A percentile compares a stretch with the other conserved stretches of the same genome.
phyloP scores from a whole-genome alignment of 176 grass and related monocot species.

The Saccharum officinarum region DNA sequence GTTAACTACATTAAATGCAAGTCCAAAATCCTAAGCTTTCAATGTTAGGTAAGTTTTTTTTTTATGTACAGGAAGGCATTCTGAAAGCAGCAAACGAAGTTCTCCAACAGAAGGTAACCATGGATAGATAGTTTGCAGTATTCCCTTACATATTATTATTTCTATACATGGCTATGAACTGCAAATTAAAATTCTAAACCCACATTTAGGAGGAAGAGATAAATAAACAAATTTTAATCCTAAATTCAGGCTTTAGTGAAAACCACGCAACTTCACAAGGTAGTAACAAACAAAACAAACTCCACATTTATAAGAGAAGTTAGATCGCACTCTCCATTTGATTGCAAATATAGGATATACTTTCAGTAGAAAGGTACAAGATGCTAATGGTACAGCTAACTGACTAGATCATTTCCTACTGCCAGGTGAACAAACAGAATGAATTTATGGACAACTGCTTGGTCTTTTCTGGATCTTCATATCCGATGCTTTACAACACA shows the following conservation, averaged over 20 bases:
- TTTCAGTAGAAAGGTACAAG: background rate
- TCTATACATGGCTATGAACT: background rate
- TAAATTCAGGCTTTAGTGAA: conserved; percentile 9
- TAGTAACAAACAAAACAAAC: conserved; percentile 1
- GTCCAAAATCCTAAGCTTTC: background rate
- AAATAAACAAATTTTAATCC: background rate
- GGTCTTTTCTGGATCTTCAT: background rate
- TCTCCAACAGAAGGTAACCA: conserved; percentile 42
- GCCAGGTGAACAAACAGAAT: conserved; percentile 35
- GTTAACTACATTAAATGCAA: conserved; percentile 5
- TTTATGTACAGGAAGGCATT: conserved; percentile 34
- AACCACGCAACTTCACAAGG: conserved; percentile 1
- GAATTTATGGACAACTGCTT: conserved; percentile 18
- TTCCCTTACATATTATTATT: background rate
- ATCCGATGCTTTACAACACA: background rate
- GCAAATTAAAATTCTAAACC: background rate
- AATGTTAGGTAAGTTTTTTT: background rate
- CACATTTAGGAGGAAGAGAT: background rate
- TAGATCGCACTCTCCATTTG: background rate
- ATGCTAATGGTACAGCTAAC: background rate
- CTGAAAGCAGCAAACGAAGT: conserved; percentile 39
- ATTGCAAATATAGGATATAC: background rate
- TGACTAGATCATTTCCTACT: conserved; percentile 5
- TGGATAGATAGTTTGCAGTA: background rate
- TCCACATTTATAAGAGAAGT: background rate